Conservation (phyloP, 1,284 basidiomycete species). For the Lentinula novae-zelandiae region DNA sequence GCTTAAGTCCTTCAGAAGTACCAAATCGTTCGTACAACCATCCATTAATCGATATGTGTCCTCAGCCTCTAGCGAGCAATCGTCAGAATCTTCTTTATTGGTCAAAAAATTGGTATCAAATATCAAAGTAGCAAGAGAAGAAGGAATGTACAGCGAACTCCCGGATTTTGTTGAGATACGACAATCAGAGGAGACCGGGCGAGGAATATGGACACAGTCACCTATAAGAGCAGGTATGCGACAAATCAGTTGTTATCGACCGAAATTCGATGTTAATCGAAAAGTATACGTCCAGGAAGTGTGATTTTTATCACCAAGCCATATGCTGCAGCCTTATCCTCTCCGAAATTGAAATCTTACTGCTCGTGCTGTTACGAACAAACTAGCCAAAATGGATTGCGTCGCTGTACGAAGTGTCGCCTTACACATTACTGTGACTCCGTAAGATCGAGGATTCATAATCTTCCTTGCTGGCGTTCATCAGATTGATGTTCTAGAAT, state of each 20-base stretch:
- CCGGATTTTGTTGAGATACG: conserved; percentile 30
- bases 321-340: conserved; percentile 64
- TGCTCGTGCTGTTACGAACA: conserved; percentile 68
- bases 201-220: conserved; percentile 36
- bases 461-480: background rate
- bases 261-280: background rate
- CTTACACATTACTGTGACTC: conserved; percentile 68
- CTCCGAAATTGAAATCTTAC: conserved; percentile 50
- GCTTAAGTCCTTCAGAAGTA: conserved; percentile 15
- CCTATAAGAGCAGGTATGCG: conserved; percentile 17
- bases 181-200: conserved; percentile 26
- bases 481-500: conserved; percentile 34
- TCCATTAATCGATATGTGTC: background rate
- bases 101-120: background rate
- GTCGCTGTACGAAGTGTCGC: conserved; percentile 71
- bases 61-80: conserved; percentile 6
- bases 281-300: conserved; percentile 43
- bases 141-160: conserved; percentile 14
- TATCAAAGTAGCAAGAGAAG: background rate
- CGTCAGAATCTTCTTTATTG: background rate
- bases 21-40: conserved; percentile 20
- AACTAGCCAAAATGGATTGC: conserved; percentile 35
- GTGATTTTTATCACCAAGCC: conserved; percentile 55
- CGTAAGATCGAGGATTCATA: conserved; percentile 34
- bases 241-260: background rate